Conservation (phyloP, 805 yeast species). For the Spathaspora girioi region DNA sequence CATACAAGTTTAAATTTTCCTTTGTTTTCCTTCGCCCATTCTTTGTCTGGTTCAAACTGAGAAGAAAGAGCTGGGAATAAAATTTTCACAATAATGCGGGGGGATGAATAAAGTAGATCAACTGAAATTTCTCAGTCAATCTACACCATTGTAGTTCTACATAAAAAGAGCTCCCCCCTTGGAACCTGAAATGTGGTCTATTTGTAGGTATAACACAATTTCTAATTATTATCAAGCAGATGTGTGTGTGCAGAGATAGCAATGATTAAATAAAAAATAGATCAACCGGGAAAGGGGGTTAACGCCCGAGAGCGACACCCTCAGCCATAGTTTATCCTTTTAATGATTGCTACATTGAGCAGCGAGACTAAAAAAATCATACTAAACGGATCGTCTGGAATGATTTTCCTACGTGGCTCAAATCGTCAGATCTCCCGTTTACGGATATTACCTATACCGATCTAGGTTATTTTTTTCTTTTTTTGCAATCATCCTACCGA, state of each 20-base stretch:
- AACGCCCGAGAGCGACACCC: no score
- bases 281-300: not conserved
- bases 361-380: no score
- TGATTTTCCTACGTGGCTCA: not conserved
- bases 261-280: not conserved
- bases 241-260: not conserved
- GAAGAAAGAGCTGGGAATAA: not conserved
- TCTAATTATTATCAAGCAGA: not conserved
- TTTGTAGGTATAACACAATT: not conserved
- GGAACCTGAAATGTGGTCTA: not conserved
- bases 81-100: not conserved
- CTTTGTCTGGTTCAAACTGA: not conserved
- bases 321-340: no score
- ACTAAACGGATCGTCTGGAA: no score
- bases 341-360: no score
- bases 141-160: not conserved
- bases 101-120: not conserved
- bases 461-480: no score
- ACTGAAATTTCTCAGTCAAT: not conserved
- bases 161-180: not conserved
- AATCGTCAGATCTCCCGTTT: not conserved
- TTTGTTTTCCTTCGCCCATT: not conserved
- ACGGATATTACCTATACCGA: not conserved
- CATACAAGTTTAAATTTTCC: not conserved
- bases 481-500: not conserved